Base-by-base conservation (phyloP, 768 basidiomycete genomes). In the Ramaria sp. region DNA sequence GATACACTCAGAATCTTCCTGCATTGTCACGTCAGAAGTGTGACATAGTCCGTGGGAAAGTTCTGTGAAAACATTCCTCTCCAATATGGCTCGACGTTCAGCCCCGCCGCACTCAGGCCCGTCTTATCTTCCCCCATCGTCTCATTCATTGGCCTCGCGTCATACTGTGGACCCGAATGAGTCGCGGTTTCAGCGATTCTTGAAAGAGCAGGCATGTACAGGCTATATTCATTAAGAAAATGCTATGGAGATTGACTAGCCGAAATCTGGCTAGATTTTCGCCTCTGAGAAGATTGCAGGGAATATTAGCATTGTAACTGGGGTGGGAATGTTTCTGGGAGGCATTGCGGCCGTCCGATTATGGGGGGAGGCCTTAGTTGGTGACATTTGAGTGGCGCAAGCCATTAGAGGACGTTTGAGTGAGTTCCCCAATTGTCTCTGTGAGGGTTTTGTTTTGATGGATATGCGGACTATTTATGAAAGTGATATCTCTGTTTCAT, bases 361-460 rank as follows among this genome's bases (percentile, higher is more conserved):
- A 42, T 95, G 86, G 78, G 90, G 90, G 11, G 86, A 85, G 42
- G 66, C 86, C 43, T 78, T 91, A 72, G 78, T 91, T 46, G 53
- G 41, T 31, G 53, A 54, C 30, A 54, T 54, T 46, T 54, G 48
- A 53, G 20, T 53, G 33, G 41, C n/a, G 24, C 12, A 22, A 10
- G 6, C 43, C 43, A 7, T 45, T 45, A 24, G 5, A 22, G 13
- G 48, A 19, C 20, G 42, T 3, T 10, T 49, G 12, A 22, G 19
- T 19, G 52, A 38, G 37, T 34, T 39, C 37, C 6, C 33, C 13
- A 7, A 30, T n/a, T 39, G 33, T 53, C 13, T 53, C 2, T 24
- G 3, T 53, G 13, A 37, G 34, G 9, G 1, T 43, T 43, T 9
- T 43, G 42, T 43, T n/a, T 17, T n/a, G n/a, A 22, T 43, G 42